Base-by-base conservation (phyloP, 2,329 filamentous ascomycete species). In the Stemphylium vesicarium region DNA sequence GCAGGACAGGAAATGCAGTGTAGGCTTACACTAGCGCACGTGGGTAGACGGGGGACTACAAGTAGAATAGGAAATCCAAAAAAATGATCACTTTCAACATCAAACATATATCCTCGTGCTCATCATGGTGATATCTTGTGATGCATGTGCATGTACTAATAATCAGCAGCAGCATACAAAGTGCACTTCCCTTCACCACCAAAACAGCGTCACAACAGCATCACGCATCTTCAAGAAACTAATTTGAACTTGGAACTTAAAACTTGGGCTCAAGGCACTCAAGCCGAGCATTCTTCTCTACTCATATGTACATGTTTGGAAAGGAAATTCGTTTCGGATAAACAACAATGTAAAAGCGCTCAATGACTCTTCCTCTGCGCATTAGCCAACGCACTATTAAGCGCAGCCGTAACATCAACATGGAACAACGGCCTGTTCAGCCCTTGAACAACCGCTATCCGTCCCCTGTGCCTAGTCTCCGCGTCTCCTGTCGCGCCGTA, bases 381-480 rank as follows among this genome's bases (percentile, higher is more conserved):
- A 70, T 96, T 96, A 29, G 89, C 87, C 68, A 97, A 85, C 8
- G 92, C 94, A 66, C 89, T 92, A 75, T 97, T 90, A 66, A 98
- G 75, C n/a, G 95, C 95, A 68, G 88, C 92, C 9, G 92, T 96
- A 56, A 98, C 77, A 74, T 98, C 95, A 49, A 96, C 85, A 74
- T 99, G 95, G 84, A 99, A 98, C 62, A 97, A 82, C n/a, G 95
- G 94, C 68, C 91, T 80, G 75, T 96, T 95, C 58, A 96, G 78
- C 20, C 94, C 91, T 63, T 93, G 89, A 32, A 98, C 88, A 12
- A 91, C 84, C 2, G 89, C 69, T 42, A 73, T 65, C 52, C 62
- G 64, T 1, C 55, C 47, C 26, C 40, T 57, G 86, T 41, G 43
- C 24, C 42, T 57, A 18, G 41, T 31, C 36, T 65, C 87, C 31